Evolutionary conservation across 2,329 filamentous ascomycete genomes (phyloP), one percentile per base, ranked within the genome.

Genomic region (Fusarium brachygibbosum): DNA sequence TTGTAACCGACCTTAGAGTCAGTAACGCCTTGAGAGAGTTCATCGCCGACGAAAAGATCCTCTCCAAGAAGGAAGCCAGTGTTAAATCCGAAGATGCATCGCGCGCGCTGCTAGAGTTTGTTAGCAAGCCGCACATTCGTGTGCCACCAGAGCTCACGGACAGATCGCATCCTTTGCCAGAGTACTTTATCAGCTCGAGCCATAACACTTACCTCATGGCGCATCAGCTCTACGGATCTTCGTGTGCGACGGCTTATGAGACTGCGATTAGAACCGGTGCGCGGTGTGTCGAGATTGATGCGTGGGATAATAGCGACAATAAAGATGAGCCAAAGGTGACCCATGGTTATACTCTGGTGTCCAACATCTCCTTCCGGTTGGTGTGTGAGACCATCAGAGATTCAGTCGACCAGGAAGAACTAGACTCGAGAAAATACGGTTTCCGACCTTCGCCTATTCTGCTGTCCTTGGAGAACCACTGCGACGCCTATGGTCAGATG

Each of bases 151-250:
- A 84, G 54, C 77, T 90, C 14, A 83, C 84, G 11, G 87, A 90
- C 72, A 81, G 87, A 58, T 86, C 84, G 13, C 82, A 88, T 67
- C 86, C 89, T 1, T 79, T 93, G 23, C 86, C 89, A 3, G 88
- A 91, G 68, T 93, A 93, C 78, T 92, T 89, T 74, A 87, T 93
- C 79, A 91, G 88, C 77, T 91, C 89, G 6, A 91, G 88, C 68
- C 90, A 93, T 80, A 93, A 93, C 77, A 93, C 90, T 0, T 93
- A 93, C 72, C 81, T 93, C 28, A 82, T 89, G 72, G 90, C 89
- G 0, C 88, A 92, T 76, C 90, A 93, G 78, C 85, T 93, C 3
- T 90, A 84, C 70, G 90, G 90, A 6, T 81, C 81, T 23, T 90
- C 88, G 3, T 87, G 86, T 4, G 88, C 88, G 10, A 80, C 83